Evolutionary conservation across 805 yeast species (phyloP).

Genomic region (Schwanniomyces sp.): DNA sequence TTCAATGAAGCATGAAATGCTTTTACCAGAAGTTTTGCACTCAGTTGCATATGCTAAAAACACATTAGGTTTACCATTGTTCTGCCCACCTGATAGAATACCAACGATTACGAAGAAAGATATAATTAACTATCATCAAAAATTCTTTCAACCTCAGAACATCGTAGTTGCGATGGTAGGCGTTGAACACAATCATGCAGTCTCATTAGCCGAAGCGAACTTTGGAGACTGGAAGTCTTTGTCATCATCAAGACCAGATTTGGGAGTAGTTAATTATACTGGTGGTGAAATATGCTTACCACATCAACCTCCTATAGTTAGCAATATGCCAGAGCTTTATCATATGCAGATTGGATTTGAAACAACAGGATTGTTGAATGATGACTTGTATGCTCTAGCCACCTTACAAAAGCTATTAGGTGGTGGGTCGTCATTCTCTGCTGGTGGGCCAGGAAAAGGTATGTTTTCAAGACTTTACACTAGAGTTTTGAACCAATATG

Average conservation of each 20-base stretch:
- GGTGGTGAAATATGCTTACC: slow-evolving; percentile 50
- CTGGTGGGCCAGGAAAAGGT: slow-evolving; percentile 99
- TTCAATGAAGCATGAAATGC: slow-evolving; percentile 76
- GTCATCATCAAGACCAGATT: slow-evolving; percentile 20
- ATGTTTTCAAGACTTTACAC: slow-evolving; percentile 95
- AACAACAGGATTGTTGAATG: slow-evolving; percentile 78
- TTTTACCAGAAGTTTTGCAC: slow-evolving; percentile 88
- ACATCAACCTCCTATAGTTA: slow-evolving; percentile 36
- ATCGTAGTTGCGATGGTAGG: slow-evolving; percentile 89
- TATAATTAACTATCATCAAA: slow-evolving; percentile 58
- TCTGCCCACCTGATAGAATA: slow-evolving; percentile 74
- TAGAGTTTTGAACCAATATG: slow-evolving; percentile 85
- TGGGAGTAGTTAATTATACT: slow-evolving; percentile 58
- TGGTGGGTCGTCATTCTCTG: slow-evolving; percentile 96
- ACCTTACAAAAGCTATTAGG: slow-evolving; percentile 87
- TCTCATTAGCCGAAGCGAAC: slow-evolving; percentile 58
- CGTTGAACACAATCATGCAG: slow-evolving; percentile 67
- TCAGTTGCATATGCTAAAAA: slow-evolving; percentile 70
- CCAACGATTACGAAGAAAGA: slow-evolving; percentile 52
- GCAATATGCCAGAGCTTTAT: slow-evolving; percentile 70
- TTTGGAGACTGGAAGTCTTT: slow-evolving; percentile 57
- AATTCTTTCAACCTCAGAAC: slow-evolving; percentile 75
- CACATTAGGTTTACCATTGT: slow-evolving; percentile 82
- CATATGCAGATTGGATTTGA: slow-evolving; percentile 88
- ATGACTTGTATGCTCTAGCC: slow-evolving; percentile 89